Evolutionary conservation across 805 yeast species (phyloP).

Genomic region (Candida saitoana): DNA sequence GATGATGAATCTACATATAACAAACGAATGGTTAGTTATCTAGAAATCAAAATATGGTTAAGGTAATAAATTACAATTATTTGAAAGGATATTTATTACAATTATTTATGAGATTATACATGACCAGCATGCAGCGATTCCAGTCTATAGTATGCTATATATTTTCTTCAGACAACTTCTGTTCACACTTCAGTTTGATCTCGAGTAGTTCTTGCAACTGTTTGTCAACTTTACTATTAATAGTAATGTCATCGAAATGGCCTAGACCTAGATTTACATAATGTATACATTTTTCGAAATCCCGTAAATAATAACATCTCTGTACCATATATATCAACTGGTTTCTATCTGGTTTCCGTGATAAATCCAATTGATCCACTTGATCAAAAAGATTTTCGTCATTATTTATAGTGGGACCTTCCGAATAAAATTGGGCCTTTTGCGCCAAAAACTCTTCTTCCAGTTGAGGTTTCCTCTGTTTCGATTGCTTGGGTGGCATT

Average conservation of each 20-base stretch:
- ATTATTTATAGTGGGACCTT: constrained; percentile 59
- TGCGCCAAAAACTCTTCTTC: constrained; percentile 60
- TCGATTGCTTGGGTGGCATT: constrained; percentile 1
- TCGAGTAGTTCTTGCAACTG: constrained; percentile 3
- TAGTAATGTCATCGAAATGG: constrained; percentile 14
- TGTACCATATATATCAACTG: constrained; percentile 58
- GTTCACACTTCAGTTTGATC: constrained; percentile 5
- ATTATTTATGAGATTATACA: too few relatives aligned
- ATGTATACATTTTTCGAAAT: constrained; percentile 50
- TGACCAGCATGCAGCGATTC: too few relatives aligned
- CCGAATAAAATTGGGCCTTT: constrained; percentile 40
- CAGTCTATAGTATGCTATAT: too few relatives aligned
- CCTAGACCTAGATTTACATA: constrained; percentile 35
- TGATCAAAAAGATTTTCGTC: constrained; percentile 36
- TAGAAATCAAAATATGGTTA: constrained; percentile 43
- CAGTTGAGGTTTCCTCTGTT: constrained; percentile 61
- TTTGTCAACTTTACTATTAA: constrained; percentile 5
- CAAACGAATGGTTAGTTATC: constrained; percentile 45
- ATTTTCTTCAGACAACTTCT: not conserved
- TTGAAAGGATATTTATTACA: too few relatives aligned
- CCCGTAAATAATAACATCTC: constrained; percentile 51
- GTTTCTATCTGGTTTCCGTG: constrained; percentile 51
- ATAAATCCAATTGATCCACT: constrained; percentile 25
- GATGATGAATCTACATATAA: constrained; percentile 31
- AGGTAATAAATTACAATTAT: too few relatives aligned